Base-by-base conservation (phyloP, 2,329 filamentous ascomycete genomes). In the Alternaria hordeiaustralica region DNA sequence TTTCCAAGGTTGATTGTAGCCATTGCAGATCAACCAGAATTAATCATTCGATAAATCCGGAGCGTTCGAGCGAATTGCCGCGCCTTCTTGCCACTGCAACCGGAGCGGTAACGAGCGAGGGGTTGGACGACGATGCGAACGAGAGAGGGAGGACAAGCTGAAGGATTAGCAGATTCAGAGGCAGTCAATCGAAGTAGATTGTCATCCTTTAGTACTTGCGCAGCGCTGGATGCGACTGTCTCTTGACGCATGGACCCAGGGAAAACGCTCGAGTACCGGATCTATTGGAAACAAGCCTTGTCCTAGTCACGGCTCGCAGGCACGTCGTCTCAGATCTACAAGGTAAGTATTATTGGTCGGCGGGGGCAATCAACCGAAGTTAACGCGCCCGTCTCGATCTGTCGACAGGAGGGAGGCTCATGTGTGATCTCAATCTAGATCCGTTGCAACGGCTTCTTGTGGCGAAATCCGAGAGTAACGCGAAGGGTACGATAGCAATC, bases 201-300 rank as follows among this genome's bases (percentile, higher is more conserved):
- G 72, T 75, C 72, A 77, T 76, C 73, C 74, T 78, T 78, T 79
- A 79, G 75, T 79, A 79, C 73, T 72, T 57, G 65, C 61, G 56
- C 59, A 63, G 47, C 47, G 33, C 66, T 67, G 60, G 53, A 67
- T 60, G 64, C 56, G 62, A 71, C 68, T 70, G 71, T 73, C 69
- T 71, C 71, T 65, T 58, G 60, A 71, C 69, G 74, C 75, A 73
- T 71, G 69, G 70, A 58, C 70, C 72, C 71, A 68, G 68, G 55
- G 58, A 67, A 62, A 61, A 69, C 60, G 66, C 68, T 78, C 61
- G 73, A 78, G 77, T 78, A 77, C 75, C 76, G 76, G 72, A 71
- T 72, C 74, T 76, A 78, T 77, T 77, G 69, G 63, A 64, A 73
- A 73, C 71, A 73, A 74, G 71, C 75, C 75, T 75, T 77, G 75